Conservation (phyloP, 2,329 filamentous ascomycete species). For the Stromatinia cepivora region DNA sequence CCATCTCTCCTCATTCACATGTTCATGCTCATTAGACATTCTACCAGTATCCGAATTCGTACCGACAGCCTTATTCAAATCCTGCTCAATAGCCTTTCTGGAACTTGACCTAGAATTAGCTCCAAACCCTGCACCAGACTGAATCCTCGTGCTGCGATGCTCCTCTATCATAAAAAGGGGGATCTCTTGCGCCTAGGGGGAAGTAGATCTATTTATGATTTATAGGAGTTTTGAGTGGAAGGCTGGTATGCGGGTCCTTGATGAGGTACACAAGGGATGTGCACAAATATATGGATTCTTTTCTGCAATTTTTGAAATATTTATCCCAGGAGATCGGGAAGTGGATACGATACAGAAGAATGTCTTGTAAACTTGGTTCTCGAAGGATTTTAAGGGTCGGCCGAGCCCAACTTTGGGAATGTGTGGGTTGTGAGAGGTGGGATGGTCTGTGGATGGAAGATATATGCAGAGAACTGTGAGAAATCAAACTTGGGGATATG, state of each 20-base stretch:
- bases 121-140: slow-evolving; percentile 7
- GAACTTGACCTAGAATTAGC: background rate
- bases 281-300: slow-evolving; percentile 11
- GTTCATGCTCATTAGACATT: background rate
- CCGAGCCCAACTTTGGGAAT: background rate
- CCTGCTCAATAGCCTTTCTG: background rate
- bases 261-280: background rate
- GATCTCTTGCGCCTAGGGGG: background rate
- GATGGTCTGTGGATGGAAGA: background rate
- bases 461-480: background rate
- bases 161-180: background rate
- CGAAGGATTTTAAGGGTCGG: background rate
- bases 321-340: background rate
- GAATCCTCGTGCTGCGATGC: slow-evolving; percentile 1
- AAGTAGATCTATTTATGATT: slow-evolving; percentile 5
- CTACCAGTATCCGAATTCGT: background rate
- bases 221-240: background rate
- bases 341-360: background rate
- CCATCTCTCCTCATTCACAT: background rate
- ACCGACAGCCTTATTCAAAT: background rate
- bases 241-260: background rate
- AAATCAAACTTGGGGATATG: background rate
- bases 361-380: background rate
- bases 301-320: background rate
- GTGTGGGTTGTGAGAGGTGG: background rate